Base-by-base conservation (phyloP, 2,329 filamentous ascomycete genomes). In the Waltergamsia citrina region DNA sequence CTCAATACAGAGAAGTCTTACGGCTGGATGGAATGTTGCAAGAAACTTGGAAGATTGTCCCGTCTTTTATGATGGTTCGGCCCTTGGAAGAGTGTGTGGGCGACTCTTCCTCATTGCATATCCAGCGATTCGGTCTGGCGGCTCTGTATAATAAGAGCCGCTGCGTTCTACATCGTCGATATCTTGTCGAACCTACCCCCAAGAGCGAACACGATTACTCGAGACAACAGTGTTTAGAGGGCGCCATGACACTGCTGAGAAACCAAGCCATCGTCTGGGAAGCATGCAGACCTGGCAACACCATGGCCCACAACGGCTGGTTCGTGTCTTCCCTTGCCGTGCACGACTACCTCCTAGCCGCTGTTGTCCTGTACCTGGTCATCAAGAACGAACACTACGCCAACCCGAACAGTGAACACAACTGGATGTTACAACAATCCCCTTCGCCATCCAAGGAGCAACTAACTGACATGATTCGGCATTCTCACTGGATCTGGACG, bases 81-180 rank as follows among this genome's bases (percentile, higher is more conserved):
- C 58, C 67, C 2, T 51, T 72, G n/a, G 61, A 63, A 2, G 58
- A 70, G 35, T 63, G 61, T 34, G 51, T 73, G 18, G 62, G 62
- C 14, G 70, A 74, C 33, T 51, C 63, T 3, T 60, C 68, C 2
- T 32, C 39, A n/a, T 45, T 55, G 11, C 40, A 75, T 11, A 62
- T 74, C 17, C 70, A 76, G 43, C 60, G 70, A 5, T 72, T 71
- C 36, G 69, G 68, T 2, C 49, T 76, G 5, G 60, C 59, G 4
- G 52, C 67, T 6, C 49, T 76, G 21, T 72, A 69, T 43, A 64
- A 74, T 37, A 76, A 76, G 48, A 59, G 59, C 41, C 62, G 67
- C 5, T 73, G 69, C 41, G 66, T 77, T 17, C 54, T 76, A 16
- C 72, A 76, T 45, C 60, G 72, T 6, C 62, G 64, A 4, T 73